Evolutionary conservation across 164 flowering plant species (phyloP).

Genomic region (Vitis vinifera): ASM3070453v1 NC_081822.1:34905501-34906000

Average conservation of each 20-base stretch:
- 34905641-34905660: too few species aligned
- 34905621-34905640: too few species aligned
- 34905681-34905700: slow-evolving; percentile 78
- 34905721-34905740: slow-evolving; percentile 73
- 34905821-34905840: slow-evolving; percentile 27
- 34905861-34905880: slow-evolving; percentile 83
- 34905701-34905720: slow-evolving; percentile 67
- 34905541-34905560: too few species aligned
- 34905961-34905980: not conserved
- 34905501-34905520: too few species aligned
- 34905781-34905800: not conserved
- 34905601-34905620: too few species aligned
- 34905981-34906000: slow-evolving; percentile 5
- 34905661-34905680: slow-evolving; percentile 57
- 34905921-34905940: slow-evolving; percentile 89
- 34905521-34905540: too few species aligned
- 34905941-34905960: not conserved
- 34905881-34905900: slow-evolving; percentile 87
- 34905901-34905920: slow-evolving; percentile 87
- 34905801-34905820: not conserved
- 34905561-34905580: too few species aligned
- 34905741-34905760: slow-evolving; percentile 75
- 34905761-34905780: slow-evolving; percentile 61
- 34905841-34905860: slow-evolving; percentile 75
- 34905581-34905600: too few species aligned